phyloP scores from a whole-genome alignment of 176 grass and related monocot genomes.

The Alloteropsis semialata region DNA sequence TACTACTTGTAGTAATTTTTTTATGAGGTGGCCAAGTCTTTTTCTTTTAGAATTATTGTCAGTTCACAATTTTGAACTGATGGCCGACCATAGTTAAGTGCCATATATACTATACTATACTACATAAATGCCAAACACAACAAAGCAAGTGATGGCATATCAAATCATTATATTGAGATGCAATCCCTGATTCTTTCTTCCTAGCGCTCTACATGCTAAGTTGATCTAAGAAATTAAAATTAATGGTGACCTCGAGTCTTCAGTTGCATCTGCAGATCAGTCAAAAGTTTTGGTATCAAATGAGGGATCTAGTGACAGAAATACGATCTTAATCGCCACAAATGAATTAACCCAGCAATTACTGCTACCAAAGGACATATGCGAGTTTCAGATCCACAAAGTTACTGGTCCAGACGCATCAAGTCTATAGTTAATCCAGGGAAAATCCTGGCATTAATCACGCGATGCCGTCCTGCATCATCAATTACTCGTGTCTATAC shows the following conservation, averaged over 20 bases:
- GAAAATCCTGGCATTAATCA: slow-evolving; percentile 19
- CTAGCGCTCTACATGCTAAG: neutral
- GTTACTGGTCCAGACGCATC: neutral
- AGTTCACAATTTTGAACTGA: neutral
- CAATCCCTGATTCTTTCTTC: neutral
- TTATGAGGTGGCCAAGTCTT: neutral
- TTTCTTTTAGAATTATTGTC: neutral
- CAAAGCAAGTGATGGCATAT: neutral
- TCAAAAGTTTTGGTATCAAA: slow-evolving; percentile 10
- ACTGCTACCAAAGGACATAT: neutral
- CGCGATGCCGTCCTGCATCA: neutral
- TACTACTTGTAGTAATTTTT: neutral
- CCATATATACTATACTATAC: neutral
- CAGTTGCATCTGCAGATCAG: neutral
- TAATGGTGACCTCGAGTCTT: neutral
- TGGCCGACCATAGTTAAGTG: neutral
- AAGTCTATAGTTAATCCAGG: neutral
- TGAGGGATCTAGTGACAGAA: slow-evolving; percentile 22
- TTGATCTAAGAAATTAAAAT: neutral
- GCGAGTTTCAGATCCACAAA: neutral
- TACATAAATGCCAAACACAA: neutral
- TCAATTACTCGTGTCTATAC: neutral
- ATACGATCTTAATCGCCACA: neutral
- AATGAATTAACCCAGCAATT: neutral
- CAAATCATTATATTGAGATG: neutral